Base-by-base conservation (phyloP, 805 yeast genomes). In the Ogataea corticis region DNA sequence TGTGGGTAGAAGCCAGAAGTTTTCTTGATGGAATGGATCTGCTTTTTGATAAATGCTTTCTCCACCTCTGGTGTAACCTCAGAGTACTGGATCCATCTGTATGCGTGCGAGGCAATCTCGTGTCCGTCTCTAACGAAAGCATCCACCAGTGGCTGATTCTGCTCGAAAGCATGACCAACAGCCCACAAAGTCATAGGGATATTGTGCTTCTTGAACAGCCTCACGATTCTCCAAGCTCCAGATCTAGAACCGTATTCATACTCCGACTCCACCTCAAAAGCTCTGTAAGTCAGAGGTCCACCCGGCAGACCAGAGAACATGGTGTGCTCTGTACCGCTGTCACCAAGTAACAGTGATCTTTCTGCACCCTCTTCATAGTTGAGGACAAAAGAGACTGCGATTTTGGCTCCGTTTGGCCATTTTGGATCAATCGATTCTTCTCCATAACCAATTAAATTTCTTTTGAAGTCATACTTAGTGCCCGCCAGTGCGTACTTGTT, bases 51-150 rank as follows among this genome's bases (percentile, higher is more conserved):
- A 48, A 53, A 56, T 21, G 59, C 66, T 38, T 63, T 58, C 50
- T 68, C 70, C 36, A 59, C 64, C 43, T 64, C 71, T 29, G 65
- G 63, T 3, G 60, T 39, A 61, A 54, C 40, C 21, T 37, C 40
- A n/a, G 40, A 37, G 25, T 62, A 68, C 38, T 63, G 63, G 43
- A 66, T 57, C 72, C 72, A 68, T 43, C 72, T 55, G 43, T 63
- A 59, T n/a, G 68, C 69, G 45, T 68, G 72, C 18, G 67, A 63
- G n/a, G 69, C 70, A 36, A 68, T 65, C 48, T 68, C 71, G 50
- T 65, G 69, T 12, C 72, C 72, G 32, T 61, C 70, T 37, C 68
- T 60, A 32, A 59, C 64, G 46, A 65, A 55, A 2, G 69, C 71
- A 29, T 58, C 57, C 23, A 64, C 70, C 14, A 69, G 61, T 13